Evolutionary conservation across 2,329 filamentous ascomycete species (phyloP).

Genomic region (Cladosporium oxysporum): DNA sequence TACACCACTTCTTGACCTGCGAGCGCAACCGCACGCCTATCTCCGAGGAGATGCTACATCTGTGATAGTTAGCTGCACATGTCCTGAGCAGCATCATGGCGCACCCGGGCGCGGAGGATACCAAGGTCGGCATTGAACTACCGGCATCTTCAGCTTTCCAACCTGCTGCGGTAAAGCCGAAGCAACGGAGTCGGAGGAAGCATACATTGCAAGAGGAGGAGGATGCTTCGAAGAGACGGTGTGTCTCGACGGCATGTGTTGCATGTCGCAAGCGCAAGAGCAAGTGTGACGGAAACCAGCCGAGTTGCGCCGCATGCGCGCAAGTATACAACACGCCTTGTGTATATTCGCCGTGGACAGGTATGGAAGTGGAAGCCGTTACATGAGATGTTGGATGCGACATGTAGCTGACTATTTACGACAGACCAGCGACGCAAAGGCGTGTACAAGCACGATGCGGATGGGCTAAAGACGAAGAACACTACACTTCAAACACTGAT

Average conservation of each 20-base stretch:
- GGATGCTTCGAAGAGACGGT: conserved; percentile 47
- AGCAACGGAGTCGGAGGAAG: conserved; percentile 29
- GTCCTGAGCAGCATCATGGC: conserved; percentile 11
- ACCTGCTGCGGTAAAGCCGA: conserved; percentile 24
- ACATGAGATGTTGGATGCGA: neutral
- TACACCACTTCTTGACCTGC: neutral
- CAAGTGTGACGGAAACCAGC: conserved; percentile 82
- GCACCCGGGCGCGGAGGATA: conserved; percentile 11
- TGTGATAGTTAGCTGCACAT: conserved; percentile 2
- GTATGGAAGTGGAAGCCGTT: neutral
- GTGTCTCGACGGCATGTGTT: conserved; percentile 40
- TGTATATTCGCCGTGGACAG: conserved; percentile 89
- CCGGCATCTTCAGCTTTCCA: neutral
- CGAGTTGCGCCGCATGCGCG: conserved; percentile 91
- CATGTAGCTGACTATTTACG: neutral
- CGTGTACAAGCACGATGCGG: conserved; percentile 91
- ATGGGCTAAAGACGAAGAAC: conserved; percentile 81
- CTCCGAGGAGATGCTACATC: conserved; percentile 17
- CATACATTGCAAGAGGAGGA: conserved; percentile 35
- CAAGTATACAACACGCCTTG: conserved; percentile 91
- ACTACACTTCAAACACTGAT: conserved; percentile 90
- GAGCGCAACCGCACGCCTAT: neutral
- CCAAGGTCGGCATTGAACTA: neutral
- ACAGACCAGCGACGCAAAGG: conserved; percentile 91
- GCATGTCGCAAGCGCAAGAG: conserved; percentile 40